Base-by-base conservation (phyloP, 1,284 basidiomycete species). In the Cutaneotrichosporon daszewskae region DNA sequence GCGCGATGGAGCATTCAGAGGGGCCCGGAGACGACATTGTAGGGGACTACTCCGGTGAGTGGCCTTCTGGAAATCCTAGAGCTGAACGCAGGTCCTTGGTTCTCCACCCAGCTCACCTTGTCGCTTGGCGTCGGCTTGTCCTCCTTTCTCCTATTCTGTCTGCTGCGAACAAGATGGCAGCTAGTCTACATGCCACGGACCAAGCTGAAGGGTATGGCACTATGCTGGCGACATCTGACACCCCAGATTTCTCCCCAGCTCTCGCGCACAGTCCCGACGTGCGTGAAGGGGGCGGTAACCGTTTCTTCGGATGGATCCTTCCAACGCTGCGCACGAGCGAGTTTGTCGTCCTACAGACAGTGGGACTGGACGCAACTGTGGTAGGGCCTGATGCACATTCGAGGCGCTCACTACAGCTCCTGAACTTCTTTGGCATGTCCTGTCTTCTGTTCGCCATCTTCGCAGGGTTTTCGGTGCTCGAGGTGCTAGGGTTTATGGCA, bases 291-390 rank as follows among this genome's bases (percentile, higher is more conserved):
- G 49, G 51, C 0, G 51, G 51, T 1, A 32, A 35, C 12, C 37
- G 60, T 0, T 86, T 94, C 71, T 90, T 96, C 70, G 88, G 88
- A 17, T 98, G 94, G 94, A 87, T 97, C 53, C 67, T 90, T 53
- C 94, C 94, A 1, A 97, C 92, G 0, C 77, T 96, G 43, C 76
- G 79, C 45, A 89, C 86, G 0, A 89, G 87, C 32, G 94, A 97
- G 63, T 89, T 87, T 58, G 86, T 87, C 3, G 83, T 97, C n/a
- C 76, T 97, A 0, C 92, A 97, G 65, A 92, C 94, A 31, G 92
- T 97, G 11, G 94, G 94, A 0, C 73, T 98, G 37, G 94, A 98
- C 70, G 94, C 91, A 29, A 90, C 90, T 5, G 90, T 97, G 57
- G 88, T 83, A 51, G 77, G 70, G 66, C 26, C n/a, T 8, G 26